phyloP scores from a whole-genome alignment of 2,329 filamentous ascomycete genomes.

The Lasiodiplodia theobromae region DNA sequence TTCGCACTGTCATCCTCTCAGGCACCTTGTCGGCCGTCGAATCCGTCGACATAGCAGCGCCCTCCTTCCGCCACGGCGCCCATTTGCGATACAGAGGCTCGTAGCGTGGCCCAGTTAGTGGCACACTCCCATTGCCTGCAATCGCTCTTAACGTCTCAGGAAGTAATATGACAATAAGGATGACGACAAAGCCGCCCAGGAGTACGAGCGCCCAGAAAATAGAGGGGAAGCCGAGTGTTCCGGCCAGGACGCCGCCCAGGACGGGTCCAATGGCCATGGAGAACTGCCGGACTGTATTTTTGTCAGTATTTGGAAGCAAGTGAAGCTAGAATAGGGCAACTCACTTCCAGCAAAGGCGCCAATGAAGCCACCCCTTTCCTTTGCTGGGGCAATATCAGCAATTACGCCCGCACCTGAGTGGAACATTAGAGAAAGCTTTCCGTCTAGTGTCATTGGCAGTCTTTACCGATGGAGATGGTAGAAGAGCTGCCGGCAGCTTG shows the following conservation, averaged over 20 bases:
- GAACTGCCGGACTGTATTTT: slow-evolving; percentile 7
- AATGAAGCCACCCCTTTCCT: slow-evolving; percentile 25
- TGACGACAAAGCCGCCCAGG: slow-evolving; percentile 47
- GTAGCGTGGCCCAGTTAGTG: background rate
- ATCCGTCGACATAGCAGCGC: background rate
- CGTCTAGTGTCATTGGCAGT: slow-evolving; percentile 35
- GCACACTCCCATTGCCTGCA: slow-evolving; percentile 33
- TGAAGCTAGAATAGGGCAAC: background rate
- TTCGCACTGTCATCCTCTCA: slow-evolving; percentile 1
- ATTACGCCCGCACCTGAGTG: slow-evolving; percentile 3
- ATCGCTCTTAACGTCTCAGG: slow-evolving; percentile 49
- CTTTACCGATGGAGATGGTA: slow-evolving; percentile 53
- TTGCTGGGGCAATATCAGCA: slow-evolving; percentile 22
- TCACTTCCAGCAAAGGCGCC: slow-evolving; percentile 20
- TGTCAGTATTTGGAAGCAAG: background rate
- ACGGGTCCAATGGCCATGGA: slow-evolving; percentile 55
- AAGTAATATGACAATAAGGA: slow-evolving; percentile 41
- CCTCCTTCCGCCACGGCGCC: slow-evolving; percentile 2
- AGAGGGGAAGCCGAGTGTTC: slow-evolving; percentile 58
- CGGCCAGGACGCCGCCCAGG: slow-evolving; percentile 57
- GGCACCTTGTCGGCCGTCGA: background rate
- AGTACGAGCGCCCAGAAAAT: slow-evolving; percentile 65
- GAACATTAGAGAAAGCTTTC: background rate
- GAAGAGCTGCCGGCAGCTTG: slow-evolving; percentile 54
- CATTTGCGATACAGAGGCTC: slow-evolving; percentile 6